Base-by-base conservation (phyloP, 1,284 basidiomycete genomes). In the Ustilago sp. region DNA sequence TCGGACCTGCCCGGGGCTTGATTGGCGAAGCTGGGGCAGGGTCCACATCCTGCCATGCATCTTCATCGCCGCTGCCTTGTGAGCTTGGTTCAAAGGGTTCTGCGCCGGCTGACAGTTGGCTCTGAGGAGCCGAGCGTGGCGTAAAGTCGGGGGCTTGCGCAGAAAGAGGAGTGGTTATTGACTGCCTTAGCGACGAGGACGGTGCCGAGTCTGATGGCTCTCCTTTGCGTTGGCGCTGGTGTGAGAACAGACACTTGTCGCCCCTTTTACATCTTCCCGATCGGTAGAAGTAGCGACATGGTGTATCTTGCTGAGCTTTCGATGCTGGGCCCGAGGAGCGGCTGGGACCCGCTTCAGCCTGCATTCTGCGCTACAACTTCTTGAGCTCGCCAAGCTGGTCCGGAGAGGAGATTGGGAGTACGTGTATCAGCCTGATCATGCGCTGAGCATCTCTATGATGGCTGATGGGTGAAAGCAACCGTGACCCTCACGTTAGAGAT, bases 201-300 rank as follows among this genome's bases (percentile, higher is more conserved):
- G 58, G 52, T 5, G 38, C 8, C 6, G 34, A 47, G 17, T 34
- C 55, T 45, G 41, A 34, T n/a, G 47, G 60, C 3, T 34, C 36
- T 7, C 45, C 11, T 28, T 55, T 11, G 0, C 64, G 60, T 6
- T 56, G 52, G 8, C 17, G 35, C 1, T 59, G 23, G 32, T 79
- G 73, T 1, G 71, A 74, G 47, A 76, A 79, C 31, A 54, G 45
- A 51, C 77, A 79, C 48, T 63, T 56, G 45, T 58, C 45, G 2
- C 69, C 66, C 28, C 77, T 60, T 38, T 51, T 68, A 50, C 77
- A 79, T 15, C 23, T 32, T n/a, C 75, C 75, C 8, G 74, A 72
- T 19, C 69, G 68, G 34, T n/a, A 63, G 43, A 35, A 72, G 63
- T 72, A 69, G 15, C 69, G 51, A 34, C 69, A 72, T 31, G 69